Evolutionary conservation across 1,284 basidiomycete genomes (phyloP), one percentile per base, ranked within the genome.

Genomic region (Cryptococcus wingfieldii): DNA sequence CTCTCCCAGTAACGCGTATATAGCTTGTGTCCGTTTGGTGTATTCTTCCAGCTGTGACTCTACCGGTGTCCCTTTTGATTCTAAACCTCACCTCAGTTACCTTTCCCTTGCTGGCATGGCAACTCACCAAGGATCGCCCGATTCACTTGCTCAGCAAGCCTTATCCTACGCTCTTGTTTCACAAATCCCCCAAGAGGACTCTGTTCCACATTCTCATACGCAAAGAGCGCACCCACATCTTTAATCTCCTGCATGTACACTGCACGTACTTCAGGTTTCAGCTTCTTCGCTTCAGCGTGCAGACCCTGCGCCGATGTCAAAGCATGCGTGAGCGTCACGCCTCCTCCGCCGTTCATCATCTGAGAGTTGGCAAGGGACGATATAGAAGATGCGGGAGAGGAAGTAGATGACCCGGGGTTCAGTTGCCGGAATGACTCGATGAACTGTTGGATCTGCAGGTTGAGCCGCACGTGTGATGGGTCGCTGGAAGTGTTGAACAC

Each of bases 391-490:
- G 65, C 61, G 19, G 68, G 67, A 3, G 63, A 63, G 4, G 64
- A 64, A 25, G 62, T 51, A 10, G 65, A 59, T 1, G 68, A 67
- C 4, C 63, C 65, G 8, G 64, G 61, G 13, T 55, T 56, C 31
- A 63, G 47, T 18, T 59, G 57, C 3, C 70, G 54, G 38, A 70
- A 62, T 6, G 59, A 60, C 51, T 72, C 65, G 58, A 77, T 74
- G 50, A 74, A 77, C 54, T 66, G 62, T 51, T 77, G 75, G 48
- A 74, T 75, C 39, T 71, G 68, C 13, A 77, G 67, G 51, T 77
- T 75, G 41, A 77, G 64, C 18, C 59, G 58, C 50, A 77, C 66
- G 53, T 74, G 74, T 16, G 67, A 52, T 1, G 74, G 68, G 23
- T 63, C 55, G 2, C 59, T 41, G 7, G 67, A 69, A 23, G 60